Conservation (phyloP, 2,329 filamentous ascomycete species). For the Calonectria crousiana region DNA sequence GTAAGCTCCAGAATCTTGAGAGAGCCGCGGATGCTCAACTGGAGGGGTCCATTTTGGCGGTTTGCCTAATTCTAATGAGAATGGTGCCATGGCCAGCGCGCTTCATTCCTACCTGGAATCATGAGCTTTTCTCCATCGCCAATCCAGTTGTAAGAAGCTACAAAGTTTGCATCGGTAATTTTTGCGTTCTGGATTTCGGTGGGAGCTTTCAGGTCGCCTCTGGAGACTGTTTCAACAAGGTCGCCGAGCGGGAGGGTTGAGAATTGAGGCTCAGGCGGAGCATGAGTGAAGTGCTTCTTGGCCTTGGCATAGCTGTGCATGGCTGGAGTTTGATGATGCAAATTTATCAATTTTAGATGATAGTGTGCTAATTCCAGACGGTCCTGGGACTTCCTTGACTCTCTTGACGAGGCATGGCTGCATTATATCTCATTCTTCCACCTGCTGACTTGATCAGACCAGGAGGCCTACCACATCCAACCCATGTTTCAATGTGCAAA, state of each 20-base stretch:
- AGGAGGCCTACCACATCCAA: background rate
- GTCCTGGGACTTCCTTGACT: too few relatives aligned
- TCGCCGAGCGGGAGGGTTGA: slow-evolving; percentile 38
- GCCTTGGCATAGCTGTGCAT: background rate
- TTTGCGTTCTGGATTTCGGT: background rate
- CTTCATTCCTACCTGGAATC: slow-evolving; percentile 52
- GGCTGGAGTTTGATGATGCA: background rate
- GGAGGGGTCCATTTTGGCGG: slow-evolving; percentile 41
- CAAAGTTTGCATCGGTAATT: slow-evolving; percentile 53
- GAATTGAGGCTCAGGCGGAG: slow-evolving; percentile 1
- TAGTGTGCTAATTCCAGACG: background rate
- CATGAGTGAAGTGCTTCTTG: background rate
- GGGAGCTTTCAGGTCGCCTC: slow-evolving; percentile 14
- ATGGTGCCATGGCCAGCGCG: rapidly evolving
- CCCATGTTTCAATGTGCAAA: background rate
- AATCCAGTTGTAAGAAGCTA: slow-evolving; percentile 66
- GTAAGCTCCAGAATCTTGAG: slow-evolving; percentile 59
- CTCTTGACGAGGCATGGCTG: background rate
- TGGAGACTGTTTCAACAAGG: slow-evolving; percentile 35
- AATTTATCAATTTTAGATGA: background rate
- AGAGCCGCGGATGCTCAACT: background rate
- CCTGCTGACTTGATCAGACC: background rate
- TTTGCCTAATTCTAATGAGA: slow-evolving; percentile 33
- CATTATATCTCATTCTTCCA: background rate
- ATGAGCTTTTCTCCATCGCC: slow-evolving; percentile 57